Conservation (phyloP, 176 grass and related monocot genomes). For the Secale cereale region DNA sequence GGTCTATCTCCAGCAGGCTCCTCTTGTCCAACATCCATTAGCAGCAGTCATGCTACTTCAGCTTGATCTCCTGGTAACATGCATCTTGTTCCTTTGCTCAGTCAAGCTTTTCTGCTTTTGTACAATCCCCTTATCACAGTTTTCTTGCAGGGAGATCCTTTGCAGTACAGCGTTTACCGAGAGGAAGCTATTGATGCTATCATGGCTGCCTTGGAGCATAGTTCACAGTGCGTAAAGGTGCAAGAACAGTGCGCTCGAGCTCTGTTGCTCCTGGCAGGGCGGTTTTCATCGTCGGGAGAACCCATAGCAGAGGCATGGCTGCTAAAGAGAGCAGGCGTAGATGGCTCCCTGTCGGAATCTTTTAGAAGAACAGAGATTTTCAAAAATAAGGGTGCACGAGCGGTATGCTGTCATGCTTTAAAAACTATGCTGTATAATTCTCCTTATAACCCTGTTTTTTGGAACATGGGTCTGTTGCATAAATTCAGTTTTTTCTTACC, state of each 20-base stretch:
- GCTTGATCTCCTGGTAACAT: conserved; percentile 86
- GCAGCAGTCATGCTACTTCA: conserved; percentile 78
- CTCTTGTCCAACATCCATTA: conserved; percentile 70
- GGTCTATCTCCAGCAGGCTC: conserved; percentile 90
- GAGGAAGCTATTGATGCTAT: conserved; percentile 85
- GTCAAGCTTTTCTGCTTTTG: not conserved
- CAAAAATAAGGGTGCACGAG: conserved; percentile 48
- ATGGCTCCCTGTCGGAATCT: conserved; percentile 70
- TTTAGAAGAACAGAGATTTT: conserved; percentile 76
- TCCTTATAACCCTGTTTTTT: not conserved
- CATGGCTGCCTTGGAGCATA: conserved; percentile 56
- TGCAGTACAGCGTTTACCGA: conserved; percentile 80
- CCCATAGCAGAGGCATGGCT: conserved; percentile 73
- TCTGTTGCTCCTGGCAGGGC: conserved; percentile 73
- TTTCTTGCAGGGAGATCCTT: conserved; percentile 87
- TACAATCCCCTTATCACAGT: conserved; percentile 21
- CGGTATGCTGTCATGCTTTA: conserved; percentile 41
- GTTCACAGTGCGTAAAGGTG: conserved; percentile 58
- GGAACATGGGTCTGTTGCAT: not conserved
- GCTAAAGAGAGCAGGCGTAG: conserved; percentile 76
- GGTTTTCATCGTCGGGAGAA: conserved; percentile 76
- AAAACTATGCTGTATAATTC: not conserved
- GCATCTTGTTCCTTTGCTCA: conserved; percentile 15
- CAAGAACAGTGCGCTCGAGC: conserved; percentile 81
- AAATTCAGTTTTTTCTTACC: not conserved